A percentile compares a stretch with the other conserved stretches of the same genome.
Evolutionary conservation across 495 filamentous ascomycete genomes (phyloP).

Genomic region (Neurospora sp.): DNA sequence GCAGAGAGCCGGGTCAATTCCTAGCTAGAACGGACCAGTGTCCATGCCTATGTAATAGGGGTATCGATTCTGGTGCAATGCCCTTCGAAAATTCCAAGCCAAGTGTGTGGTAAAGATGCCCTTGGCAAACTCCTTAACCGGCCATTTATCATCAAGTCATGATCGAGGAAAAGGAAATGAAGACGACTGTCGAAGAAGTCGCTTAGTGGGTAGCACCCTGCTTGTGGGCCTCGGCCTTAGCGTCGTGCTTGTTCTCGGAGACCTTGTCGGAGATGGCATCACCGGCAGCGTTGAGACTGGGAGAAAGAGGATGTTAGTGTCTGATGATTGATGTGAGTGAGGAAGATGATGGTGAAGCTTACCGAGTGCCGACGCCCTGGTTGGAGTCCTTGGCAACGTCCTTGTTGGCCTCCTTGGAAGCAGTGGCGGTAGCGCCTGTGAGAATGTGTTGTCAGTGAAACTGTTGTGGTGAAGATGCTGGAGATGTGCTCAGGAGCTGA

Average conservation of each 20-base stretch:
- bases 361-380: constrained; percentile 41
- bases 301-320: constrained; percentile 6
- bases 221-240: constrained; percentile 47
- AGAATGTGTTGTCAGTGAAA: background rate
- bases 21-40: background rate
- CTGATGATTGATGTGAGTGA: background rate
- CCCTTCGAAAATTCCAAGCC: background rate
- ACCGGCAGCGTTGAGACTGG: constrained; percentile 43
- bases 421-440: constrained; percentile 25
- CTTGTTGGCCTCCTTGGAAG: constrained; percentile 61
- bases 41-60: background rate
- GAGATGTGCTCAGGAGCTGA: background rate
- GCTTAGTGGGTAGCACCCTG: constrained; percentile 45
- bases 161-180: background rate
- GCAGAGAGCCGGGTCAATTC: background rate
- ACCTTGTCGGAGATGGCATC: constrained; percentile 48
- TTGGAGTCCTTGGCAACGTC: constrained; percentile 49
- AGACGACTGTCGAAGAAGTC: constrained; percentile 1
- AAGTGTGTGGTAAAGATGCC: background rate
- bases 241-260: constrained; percentile 43
- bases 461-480: background rate
- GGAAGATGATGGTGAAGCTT: constrained; percentile 10
- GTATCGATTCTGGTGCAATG: background rate
- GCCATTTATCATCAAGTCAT: background rate
- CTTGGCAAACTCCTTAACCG: background rate